Conservation (phyloP, 306 rosid species). For the Vicia villosa region DNA sequence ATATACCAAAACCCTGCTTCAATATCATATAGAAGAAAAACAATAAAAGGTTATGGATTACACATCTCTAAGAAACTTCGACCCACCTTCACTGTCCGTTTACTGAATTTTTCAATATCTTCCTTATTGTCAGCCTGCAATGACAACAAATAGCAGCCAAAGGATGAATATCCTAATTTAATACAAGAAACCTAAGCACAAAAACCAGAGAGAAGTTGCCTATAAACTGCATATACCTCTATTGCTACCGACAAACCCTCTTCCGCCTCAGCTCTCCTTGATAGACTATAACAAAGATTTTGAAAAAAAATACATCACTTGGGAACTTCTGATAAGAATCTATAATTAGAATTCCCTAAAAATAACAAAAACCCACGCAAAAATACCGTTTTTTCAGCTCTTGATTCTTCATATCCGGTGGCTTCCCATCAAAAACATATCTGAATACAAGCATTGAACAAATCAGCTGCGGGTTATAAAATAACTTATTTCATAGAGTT, state of each 20-base stretch:
- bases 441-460: slow-evolving; percentile 41
- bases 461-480: slow-evolving; percentile 12
- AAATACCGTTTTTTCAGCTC: slow-evolving; percentile 93
- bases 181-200: not conserved
- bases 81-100: slow-evolving; percentile 92
- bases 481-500: not conserved
- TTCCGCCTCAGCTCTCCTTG: slow-evolving; percentile 82
- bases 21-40: not conserved
- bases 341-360: not conserved
- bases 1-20: slow-evolving; percentile 11
- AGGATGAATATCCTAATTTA: slow-evolving; percentile 10
- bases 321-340: not conserved
- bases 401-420: slow-evolving; percentile 89
- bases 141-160: slow-evolving; percentile 37
- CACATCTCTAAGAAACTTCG: slow-evolving; percentile 22
- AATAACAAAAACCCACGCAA: slow-evolving; percentile 18
- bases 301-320: slow-evolving; percentile 19
- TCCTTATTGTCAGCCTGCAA: slow-evolving; percentile 77
- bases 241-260: slow-evolving; percentile 72
- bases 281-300: slow-evolving; percentile 48
- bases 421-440: slow-evolving; percentile 93
- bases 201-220: not conserved
- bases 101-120: slow-evolving; percentile 92
- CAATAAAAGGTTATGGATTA: not conserved
- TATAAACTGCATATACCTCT: slow-evolving; percentile 54